A percentile compares a stretch with the other conserved stretches of the same genome.
These are phyloP conservation scores for Drosera spatulata DNA, from an alignment of 179 eudicot genomes.

Conservation along the genomic window DNA sequence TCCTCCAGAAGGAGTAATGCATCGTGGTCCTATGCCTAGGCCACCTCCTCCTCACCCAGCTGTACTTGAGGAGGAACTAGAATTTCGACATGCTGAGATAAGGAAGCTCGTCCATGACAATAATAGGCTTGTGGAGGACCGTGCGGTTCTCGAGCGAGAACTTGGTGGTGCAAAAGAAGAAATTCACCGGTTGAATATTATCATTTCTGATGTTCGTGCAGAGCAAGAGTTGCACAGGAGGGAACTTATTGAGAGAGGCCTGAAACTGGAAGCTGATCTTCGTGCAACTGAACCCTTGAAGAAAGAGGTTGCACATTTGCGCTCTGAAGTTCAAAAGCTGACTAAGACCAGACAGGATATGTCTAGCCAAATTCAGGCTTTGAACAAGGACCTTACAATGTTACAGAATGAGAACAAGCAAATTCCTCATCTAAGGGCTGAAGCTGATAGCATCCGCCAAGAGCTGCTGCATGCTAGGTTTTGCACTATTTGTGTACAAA, in stretches of 20 bases:
- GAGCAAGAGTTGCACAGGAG: conserved; percentile 75
- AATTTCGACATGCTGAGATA: conserved; percentile 68
- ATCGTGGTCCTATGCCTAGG: conserved; percentile 50
- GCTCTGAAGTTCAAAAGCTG: conserved; percentile 65
- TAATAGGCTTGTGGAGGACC: conserved; percentile 75
- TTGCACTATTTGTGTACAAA: background rate
- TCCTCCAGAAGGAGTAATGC: conserved; percentile 37
- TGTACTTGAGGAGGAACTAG: conserved; percentile 88
- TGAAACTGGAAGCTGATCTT: conserved; percentile 84
- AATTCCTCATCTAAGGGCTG: conserved; percentile 60
- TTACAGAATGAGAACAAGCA: conserved; percentile 67
- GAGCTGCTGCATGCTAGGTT: conserved; percentile 90
- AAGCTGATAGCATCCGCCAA: conserved; percentile 61
- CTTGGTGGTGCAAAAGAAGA: conserved; percentile 72
- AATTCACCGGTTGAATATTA: conserved; percentile 59
- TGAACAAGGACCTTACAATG: conserved; percentile 56
- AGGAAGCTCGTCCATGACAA: conserved; percentile 77
- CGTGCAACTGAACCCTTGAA: conserved; percentile 68
- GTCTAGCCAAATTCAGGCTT: conserved; percentile 53
- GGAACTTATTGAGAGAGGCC: conserved; percentile 72
- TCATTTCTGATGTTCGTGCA: conserved; percentile 53
- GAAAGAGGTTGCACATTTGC: conserved; percentile 57
- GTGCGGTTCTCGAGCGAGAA: conserved; percentile 63
- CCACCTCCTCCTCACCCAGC: conserved; percentile 80
- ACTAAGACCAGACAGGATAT: conserved; percentile 54